Conservation (phyloP, 495 filamentous ascomycete genomes). For the Lophiotrema nucula region DNA sequence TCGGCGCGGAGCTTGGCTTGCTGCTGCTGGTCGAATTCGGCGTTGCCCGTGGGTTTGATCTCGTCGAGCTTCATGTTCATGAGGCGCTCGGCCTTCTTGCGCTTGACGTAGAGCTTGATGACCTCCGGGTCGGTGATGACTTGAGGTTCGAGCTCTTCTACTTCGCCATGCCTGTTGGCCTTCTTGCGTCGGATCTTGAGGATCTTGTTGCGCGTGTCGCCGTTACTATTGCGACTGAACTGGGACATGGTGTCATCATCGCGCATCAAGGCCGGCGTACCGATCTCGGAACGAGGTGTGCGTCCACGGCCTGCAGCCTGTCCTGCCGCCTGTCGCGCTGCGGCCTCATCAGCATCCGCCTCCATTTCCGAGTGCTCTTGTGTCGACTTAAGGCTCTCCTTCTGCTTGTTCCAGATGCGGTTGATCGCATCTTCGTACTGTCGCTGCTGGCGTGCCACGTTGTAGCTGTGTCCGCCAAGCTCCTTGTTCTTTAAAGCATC, state of each 20-base stretch:
- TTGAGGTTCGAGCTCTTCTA: conserved; percentile 58
- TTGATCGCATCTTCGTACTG: conserved; percentile 85
- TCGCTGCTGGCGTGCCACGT: conserved; percentile 86
- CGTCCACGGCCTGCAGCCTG: conserved; percentile 36
- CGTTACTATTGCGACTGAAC: conserved; percentile 73
- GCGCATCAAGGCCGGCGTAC: conserved; percentile 53
- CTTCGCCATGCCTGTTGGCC: conserved; percentile 60
- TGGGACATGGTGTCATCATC: conserved; percentile 86
- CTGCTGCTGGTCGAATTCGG: conserved; percentile 64
- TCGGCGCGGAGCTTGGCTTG: conserved; percentile 67
- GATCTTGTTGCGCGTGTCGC: conserved; percentile 66
- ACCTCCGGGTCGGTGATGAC: conserved; percentile 68
- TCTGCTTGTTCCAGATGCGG: conserved; percentile 87
- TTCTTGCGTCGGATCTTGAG: conserved; percentile 71
- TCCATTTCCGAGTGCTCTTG: conserved; percentile 62
- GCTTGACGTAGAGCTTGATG: conserved; percentile 62
- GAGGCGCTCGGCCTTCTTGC: conserved; percentile 56
- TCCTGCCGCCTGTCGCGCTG: conserved; percentile 60
- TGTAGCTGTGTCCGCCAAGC: conserved; percentile 92
- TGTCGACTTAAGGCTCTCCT: conserved; percentile 66
- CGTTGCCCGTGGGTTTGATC: conserved; percentile 71
- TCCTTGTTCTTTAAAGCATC: conserved; percentile 81
- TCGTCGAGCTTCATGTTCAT: conserved; percentile 62
- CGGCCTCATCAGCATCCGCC: conserved; percentile 69
- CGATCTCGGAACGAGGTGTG: conserved; percentile 51